Evolutionary conservation across 2,329 filamentous ascomycete species (phyloP).

Genomic region (Diaporthe aspalathi): DNA sequence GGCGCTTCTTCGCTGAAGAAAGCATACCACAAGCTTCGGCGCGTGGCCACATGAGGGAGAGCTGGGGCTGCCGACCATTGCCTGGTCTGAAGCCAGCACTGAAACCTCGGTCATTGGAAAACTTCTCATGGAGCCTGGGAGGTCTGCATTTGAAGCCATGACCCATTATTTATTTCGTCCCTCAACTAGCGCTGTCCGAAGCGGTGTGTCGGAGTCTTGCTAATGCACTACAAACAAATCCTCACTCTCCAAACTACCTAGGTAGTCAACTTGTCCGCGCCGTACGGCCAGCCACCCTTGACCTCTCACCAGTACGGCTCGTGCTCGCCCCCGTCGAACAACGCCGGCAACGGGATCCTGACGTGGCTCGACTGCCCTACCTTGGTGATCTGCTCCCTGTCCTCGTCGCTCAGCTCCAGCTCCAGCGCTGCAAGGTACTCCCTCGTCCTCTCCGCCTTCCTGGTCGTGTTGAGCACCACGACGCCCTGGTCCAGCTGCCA

Average conservation of each 20-base stretch:
- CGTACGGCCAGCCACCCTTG: neutral
- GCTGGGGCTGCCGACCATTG: too few species aligned
- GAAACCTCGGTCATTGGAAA: too few species aligned
- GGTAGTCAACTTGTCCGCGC: neutral
- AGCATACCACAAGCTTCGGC: too few species aligned
- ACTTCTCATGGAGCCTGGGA: neutral
- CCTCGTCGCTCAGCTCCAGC: conserved; percentile 47
- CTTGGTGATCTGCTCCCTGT: conserved; percentile 46
- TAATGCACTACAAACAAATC: neutral
- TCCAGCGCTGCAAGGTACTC: conserved; percentile 47
- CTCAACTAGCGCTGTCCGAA: neutral
- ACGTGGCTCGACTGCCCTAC: conserved; percentile 15
- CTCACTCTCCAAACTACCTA: neutral
- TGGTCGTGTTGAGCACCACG: conserved; percentile 43
- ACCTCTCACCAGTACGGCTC: conserved; percentile 6
- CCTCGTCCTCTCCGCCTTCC: conserved; percentile 48
- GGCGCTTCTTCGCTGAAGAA: too few species aligned
- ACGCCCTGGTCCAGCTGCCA: conserved; percentile 42
- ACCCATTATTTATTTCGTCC: too few species aligned
- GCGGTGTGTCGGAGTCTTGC: too few species aligned
- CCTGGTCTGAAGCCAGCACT: too few species aligned
- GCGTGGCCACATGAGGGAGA: too few species aligned
- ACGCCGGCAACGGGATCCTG: conserved; percentile 15
- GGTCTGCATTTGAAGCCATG: neutral
- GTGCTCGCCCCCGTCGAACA: conserved; percentile 20